Conservation (phyloP, 2,329 filamentous ascomycete genomes). For the Neonectria faginata region DNA sequence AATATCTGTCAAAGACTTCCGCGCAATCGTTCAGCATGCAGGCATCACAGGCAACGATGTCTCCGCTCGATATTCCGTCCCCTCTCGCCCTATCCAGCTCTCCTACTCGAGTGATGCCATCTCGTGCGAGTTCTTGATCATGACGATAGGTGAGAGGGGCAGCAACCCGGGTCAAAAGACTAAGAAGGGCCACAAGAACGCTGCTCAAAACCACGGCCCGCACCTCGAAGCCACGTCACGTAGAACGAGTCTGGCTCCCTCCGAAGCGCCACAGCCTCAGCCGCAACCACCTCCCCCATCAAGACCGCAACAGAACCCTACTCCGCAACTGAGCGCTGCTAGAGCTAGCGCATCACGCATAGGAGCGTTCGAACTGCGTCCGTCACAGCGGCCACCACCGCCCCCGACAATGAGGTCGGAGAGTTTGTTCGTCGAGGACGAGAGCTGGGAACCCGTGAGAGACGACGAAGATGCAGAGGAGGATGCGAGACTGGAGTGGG, state of each 20-base stretch:
- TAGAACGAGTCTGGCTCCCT: conserved; percentile 56
- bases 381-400: conserved; percentile 65
- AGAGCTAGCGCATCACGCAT: conserved; percentile 52
- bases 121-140: conserved; percentile 81
- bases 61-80: conserved; percentile 76
- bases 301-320: conserved; percentile 46
- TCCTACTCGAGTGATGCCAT: conserved; percentile 77
- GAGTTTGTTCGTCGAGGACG: conserved; percentile 81
- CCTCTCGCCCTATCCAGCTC: conserved; percentile 78
- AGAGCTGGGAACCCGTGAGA: conserved; percentile 78
- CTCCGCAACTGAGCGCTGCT: conserved; percentile 50
- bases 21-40: conserved; percentile 81
- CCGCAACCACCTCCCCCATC: conserved; percentile 42
- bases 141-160: conserved; percentile 79
- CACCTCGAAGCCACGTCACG: conserved; percentile 62
- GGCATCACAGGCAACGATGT: conserved; percentile 75
- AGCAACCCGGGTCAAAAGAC: conserved; percentile 61
- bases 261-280: conserved; percentile 45
- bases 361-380: conserved; percentile 60
- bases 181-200: conserved; percentile 59
- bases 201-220: conserved; percentile 50
- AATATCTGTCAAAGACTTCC: conserved; percentile 86
- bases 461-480: conserved; percentile 72
- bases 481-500: conserved; percentile 78
- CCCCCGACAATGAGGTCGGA: conserved; percentile 71